Percentiles rank a stretch among this genome's conserved stretches.
Conservation (phyloP, 805 yeast genomes). For the Grigorovia humatica region DNA sequence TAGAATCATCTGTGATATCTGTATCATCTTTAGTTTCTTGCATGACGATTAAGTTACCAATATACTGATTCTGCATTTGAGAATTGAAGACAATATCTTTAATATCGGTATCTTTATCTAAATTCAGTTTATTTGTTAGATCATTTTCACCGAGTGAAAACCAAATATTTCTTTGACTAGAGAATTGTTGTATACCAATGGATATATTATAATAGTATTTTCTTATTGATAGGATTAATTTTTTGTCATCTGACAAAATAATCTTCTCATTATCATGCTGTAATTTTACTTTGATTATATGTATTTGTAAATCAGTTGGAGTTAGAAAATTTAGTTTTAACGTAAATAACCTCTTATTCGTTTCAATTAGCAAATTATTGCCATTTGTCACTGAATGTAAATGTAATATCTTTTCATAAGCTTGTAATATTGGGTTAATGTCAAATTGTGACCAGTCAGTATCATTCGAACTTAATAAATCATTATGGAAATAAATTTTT, state of each 20-base stretch:
- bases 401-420: not conserved
- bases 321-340: not conserved
- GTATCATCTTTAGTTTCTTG: not conserved
- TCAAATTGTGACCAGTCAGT: slow-evolving; percentile 1
- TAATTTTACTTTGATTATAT: not conserved
- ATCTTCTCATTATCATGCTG: not conserved
- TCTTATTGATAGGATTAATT: slow-evolving; percentile 1
- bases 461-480: not conserved
- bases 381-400: not conserved
- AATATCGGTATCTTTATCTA: not conserved
- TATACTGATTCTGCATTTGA: not conserved
- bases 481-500: slow-evolving; percentile 1
- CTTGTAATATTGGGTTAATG: slow-evolving; percentile 1
- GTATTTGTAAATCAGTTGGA: not conserved
- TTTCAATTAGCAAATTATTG: slow-evolving; percentile 2
- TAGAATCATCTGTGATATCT: too few species aligned
- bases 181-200: not conserved
- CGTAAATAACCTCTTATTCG: slow-evolving; percentile 6
- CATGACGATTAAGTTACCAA: not conserved
- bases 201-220: slow-evolving; percentile 4
- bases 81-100: not conserved
- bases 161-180: not conserved
- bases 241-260: not conserved
- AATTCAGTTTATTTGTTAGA: not conserved
- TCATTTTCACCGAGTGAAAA: not conserved